Percentiles rank a stretch among this genome's conserved stretches.
phyloP scores from a whole-genome alignment of 2,329 filamentous ascomycete genomes.

The Cytospora piceicola region DNA sequence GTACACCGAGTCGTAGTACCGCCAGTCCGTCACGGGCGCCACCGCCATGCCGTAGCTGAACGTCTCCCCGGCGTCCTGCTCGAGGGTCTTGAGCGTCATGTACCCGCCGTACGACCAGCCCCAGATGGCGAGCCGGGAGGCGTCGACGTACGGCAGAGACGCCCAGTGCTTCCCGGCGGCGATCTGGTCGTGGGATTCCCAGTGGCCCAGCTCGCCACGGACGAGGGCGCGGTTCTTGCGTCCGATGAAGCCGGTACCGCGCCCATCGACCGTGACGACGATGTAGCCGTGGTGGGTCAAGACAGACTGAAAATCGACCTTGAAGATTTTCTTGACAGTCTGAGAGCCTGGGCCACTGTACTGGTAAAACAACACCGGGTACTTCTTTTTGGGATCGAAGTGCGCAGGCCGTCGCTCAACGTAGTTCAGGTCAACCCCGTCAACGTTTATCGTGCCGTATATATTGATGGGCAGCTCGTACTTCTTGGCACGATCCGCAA shows the following conservation, averaged over 20 bases:
- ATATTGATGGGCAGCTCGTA: slow-evolving; percentile 82
- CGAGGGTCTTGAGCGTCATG: slow-evolving; percentile 91
- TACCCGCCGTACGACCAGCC: slow-evolving; percentile 98
- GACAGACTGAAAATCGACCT: slow-evolving; percentile 88
- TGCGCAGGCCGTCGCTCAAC: slow-evolving; percentile 88
- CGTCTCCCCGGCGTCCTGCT: slow-evolving; percentile 84
- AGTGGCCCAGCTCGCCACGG: slow-evolving; percentile 80
- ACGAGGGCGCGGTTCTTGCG: slow-evolving; percentile 81
- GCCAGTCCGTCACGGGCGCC: slow-evolving; percentile 97
- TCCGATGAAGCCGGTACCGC: slow-evolving; percentile 89
- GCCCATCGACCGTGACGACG: slow-evolving; percentile 91
- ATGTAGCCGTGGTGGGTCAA: slow-evolving; percentile 87
- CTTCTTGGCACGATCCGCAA: slow-evolving; percentile 71
- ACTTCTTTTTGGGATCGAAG: slow-evolving; percentile 81
- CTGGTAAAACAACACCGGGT: slow-evolving; percentile 92
- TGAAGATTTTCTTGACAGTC: slow-evolving; percentile 77
- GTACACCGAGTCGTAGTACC: slow-evolving; percentile 92
- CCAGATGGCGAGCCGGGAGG: slow-evolving; percentile 86
- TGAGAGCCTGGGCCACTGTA: slow-evolving; percentile 97
- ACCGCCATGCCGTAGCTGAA: slow-evolving; percentile 99
- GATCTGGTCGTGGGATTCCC: slow-evolving; percentile 90
- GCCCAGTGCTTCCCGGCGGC: slow-evolving; percentile 85
- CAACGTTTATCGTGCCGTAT: slow-evolving; percentile 84
- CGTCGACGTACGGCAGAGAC: slow-evolving; percentile 80
- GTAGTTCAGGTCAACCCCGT: slow-evolving; percentile 71